Evolutionary conservation across 257 asterid species (phyloP).

Genomic region (Phtheirospermum japonicum): DNA sequence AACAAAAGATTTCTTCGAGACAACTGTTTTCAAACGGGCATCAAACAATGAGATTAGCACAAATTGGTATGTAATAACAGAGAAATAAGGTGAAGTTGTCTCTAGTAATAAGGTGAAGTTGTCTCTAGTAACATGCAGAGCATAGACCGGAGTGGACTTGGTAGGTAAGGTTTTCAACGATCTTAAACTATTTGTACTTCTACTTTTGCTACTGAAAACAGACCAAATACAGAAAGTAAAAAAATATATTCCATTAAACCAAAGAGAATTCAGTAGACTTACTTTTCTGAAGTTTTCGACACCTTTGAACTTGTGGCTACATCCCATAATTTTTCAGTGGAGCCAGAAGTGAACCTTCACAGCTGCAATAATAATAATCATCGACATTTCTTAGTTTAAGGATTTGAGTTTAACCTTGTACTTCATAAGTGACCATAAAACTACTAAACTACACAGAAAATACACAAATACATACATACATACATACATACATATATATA

Average conservation of each 20-base stretch:
- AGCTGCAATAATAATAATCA: slow-evolving; percentile 45
- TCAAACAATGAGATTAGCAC: background rate
- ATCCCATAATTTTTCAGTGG: slow-evolving; percentile 96
- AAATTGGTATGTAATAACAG: background rate
- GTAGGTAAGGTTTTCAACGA: slow-evolving; percentile 61
- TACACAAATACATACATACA: too few relatives aligned
- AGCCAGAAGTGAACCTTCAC: slow-evolving; percentile 97
- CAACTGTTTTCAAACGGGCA: too few relatives aligned
- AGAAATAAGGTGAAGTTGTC: background rate
- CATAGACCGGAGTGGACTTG: slow-evolving; percentile 31
- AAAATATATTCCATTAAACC: background rate
- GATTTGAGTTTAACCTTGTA: background rate
- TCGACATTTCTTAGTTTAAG: slow-evolving; percentile 13
- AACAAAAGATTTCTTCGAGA: slow-evolving; percentile 26
- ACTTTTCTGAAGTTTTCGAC: slow-evolving; percentile 71
- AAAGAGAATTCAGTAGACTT: slow-evolving; percentile 27
- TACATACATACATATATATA: too few relatives aligned
- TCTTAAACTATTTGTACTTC: slow-evolving; percentile 65
- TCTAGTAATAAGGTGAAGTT: too few relatives aligned
- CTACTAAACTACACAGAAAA: too few relatives aligned
- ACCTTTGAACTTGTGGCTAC: slow-evolving; percentile 73
- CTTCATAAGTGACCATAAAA: slow-evolving; percentile 1
- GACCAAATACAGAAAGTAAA: background rate
- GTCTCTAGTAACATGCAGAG: slow-evolving; percentile 22
- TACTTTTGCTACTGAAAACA: slow-evolving; percentile 48